Evolutionary conservation across 2,329 filamentous ascomycete genomes (phyloP), one percentile per base, ranked within the genome.

Genomic region (Aplosporella prunicola): DNA sequence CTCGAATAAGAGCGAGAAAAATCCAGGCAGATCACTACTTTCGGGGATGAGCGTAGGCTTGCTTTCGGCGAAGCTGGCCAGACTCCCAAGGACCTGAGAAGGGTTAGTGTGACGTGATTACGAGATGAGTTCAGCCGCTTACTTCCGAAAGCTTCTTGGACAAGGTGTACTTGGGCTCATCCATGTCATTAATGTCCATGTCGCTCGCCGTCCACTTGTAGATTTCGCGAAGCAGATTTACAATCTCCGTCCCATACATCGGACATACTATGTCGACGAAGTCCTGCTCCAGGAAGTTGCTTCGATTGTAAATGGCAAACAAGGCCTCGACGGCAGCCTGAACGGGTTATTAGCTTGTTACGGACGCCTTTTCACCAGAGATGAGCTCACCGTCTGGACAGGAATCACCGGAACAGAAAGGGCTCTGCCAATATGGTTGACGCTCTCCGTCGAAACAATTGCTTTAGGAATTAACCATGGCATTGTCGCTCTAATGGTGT

Each of bases 91-190:
- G 66, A 94, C 76, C 83, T 91, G 46, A 14, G 15, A 16, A 20
- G 15, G 23, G 32, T 37, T 10, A 29, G 44, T 44, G 32, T 36
- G 44, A 25, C 36, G 33, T 20, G 14, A 25, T 24, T 20, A 22
- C 25, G n/a, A n/a, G 23, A 25, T n/a, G 23, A 9, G 9, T 25
- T 24, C 32, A 7, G 35, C 11, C 13, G 28, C 63, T 47, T 69
- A 87, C 83, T 74, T 98, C 91, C 1, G 88, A 87, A 31, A 96
- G 76, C 60, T 93, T 95, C 65, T 96, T 96, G 26, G 84, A 78
- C 48, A 95, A 78, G 39, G 85, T 78, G 56, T 98, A 96, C 55
- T 87, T 93, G 52, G 87, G 80, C 51, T 94, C 86, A 47, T 95
- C 84, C 41, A 94, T 77, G 49, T 94, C 81, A 42, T 84, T 75